A percentile compares a stretch with the other conserved stretches of the same genome.
Evolutionary conservation across 2,329 filamentous ascomycete genomes (phyloP).

Genomic region (Aspergillus japonicus): DNA sequence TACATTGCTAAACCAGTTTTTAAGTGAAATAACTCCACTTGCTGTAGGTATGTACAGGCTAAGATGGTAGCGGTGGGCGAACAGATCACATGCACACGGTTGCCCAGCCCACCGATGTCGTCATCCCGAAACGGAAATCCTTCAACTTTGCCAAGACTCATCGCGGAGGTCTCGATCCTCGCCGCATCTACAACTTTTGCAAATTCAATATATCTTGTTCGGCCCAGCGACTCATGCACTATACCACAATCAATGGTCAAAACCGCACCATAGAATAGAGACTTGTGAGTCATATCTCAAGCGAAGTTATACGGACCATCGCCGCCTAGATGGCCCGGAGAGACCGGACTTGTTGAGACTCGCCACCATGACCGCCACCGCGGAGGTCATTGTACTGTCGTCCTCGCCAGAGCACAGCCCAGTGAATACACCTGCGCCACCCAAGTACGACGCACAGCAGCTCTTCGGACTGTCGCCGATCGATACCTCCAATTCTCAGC

Average conservation of each 20-base stretch:
- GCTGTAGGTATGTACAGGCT: neutral
- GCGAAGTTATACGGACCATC: neutral
- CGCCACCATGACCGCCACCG: constrained; percentile 38
- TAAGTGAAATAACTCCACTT: neutral
- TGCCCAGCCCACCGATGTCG: constrained; percentile 31
- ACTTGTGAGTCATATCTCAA: too few relatives aligned
- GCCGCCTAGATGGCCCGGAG: neutral
- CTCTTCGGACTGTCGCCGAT: constrained; percentile 20
- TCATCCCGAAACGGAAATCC: constrained; percentile 30
- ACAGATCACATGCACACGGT: constrained; percentile 22
- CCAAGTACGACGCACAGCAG: constrained; percentile 15
- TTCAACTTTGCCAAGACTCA: constrained; percentile 37
- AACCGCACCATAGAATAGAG: neutral
- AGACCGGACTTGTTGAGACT: neutral
- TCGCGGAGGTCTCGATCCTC: constrained; percentile 4
- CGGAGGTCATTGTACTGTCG: constrained; percentile 41
- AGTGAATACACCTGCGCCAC: constrained; percentile 31
- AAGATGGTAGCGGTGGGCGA: neutral
- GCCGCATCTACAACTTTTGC: neutral
- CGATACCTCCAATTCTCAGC: constrained; percentile 24
- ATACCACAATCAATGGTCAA: neutral
- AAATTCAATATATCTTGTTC: neutral
- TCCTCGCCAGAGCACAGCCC: constrained; percentile 41
- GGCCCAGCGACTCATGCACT: neutral
- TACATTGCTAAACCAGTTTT: neutral